These are phyloP conservation scores for Rickenella mellea DNA, from an alignment of 768 basidiomycete species.

Conservation along the genomic window DNA sequence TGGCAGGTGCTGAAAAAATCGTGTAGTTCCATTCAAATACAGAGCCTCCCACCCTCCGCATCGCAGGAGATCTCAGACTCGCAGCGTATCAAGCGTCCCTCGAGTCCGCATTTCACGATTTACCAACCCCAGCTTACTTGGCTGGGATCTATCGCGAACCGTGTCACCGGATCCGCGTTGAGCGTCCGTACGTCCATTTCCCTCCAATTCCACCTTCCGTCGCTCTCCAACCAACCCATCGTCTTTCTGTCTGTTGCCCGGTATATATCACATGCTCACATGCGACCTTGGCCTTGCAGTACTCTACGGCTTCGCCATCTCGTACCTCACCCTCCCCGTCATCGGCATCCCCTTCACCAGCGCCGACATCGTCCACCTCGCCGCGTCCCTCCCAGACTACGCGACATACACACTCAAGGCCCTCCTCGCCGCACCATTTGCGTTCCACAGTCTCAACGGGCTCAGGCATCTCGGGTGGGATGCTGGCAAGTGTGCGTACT, in stretches of 20 bases:
- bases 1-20: no score
- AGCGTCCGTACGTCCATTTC: slow-evolving; percentile 51
- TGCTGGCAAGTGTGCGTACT: slow-evolving; percentile 68
- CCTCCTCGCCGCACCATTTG: slow-evolving; percentile 77
- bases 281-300: slow-evolving; percentile 30
- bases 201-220: slow-evolving; percentile 2
- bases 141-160: slow-evolving; percentile 78
- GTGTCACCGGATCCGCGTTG: slow-evolving; percentile 74
- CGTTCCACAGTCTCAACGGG: slow-evolving; percentile 88
- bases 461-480: slow-evolving; percentile 90
- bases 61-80: slow-evolving; percentile 73
- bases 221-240: neutral
- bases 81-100: slow-evolving; percentile 84
- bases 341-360: slow-evolving; percentile 60
- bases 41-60: no score
- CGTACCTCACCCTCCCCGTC: slow-evolving; percentile 75
- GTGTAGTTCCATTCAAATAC: no score
- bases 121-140: slow-evolving; percentile 94
- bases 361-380: slow-evolving; percentile 62
- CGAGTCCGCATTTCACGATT: slow-evolving; percentile 91
- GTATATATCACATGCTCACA: no score
- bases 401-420: slow-evolving; percentile 72
- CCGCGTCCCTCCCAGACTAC: slow-evolving; percentile 61
- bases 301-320: slow-evolving; percentile 80
- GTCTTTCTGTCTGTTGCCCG: neutral